Conservation (phyloP, 495 filamentous ascomycete species). For the Hypoxylon subgilvum region DNA sequence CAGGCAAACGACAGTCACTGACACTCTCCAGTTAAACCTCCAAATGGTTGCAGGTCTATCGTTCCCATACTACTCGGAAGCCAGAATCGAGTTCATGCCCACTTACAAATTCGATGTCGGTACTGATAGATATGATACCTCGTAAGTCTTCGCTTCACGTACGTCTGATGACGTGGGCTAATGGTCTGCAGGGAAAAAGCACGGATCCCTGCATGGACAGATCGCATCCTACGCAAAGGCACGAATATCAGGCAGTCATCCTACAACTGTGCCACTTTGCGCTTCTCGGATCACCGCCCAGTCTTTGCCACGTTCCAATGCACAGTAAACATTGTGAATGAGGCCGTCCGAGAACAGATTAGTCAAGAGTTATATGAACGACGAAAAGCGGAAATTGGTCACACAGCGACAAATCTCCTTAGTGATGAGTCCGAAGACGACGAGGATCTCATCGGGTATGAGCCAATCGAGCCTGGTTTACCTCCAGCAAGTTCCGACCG, state of each 20-base stretch:
- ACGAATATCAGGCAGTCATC: slow-evolving; percentile 77
- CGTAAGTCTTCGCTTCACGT: slow-evolving; percentile 59
- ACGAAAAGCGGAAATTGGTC: slow-evolving; percentile 64
- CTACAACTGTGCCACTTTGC: slow-evolving; percentile 78
- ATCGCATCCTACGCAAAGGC: slow-evolving; percentile 88
- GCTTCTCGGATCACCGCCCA: slow-evolving; percentile 91
- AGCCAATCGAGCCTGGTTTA: slow-evolving; percentile 76
- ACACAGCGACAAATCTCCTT: slow-evolving; percentile 50
- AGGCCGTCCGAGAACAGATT: slow-evolving; percentile 70
- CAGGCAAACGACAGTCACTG: slow-evolving; percentile 19
- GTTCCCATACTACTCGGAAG: slow-evolving; percentile 91
- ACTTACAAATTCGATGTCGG: slow-evolving; percentile 96
- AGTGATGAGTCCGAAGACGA: slow-evolving; percentile 67
- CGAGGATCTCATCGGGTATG: slow-evolving; percentile 75
- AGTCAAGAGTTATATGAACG: slow-evolving; percentile 73
- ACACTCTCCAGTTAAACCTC: slow-evolving; percentile 71
- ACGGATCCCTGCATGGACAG: slow-evolving; percentile 96
- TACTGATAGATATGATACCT: slow-evolving; percentile 87
- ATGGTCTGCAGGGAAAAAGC: slow-evolving; percentile 74
- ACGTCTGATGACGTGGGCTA: slow-evolving; percentile 2
- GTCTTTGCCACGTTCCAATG: slow-evolving; percentile 90
- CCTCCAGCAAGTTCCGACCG: slow-evolving; percentile 90
- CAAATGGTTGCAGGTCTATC: slow-evolving; percentile 93
- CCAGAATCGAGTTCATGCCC: slow-evolving; percentile 80
- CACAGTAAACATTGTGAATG: slow-evolving; percentile 77